Percentiles rank a stretch among this genome's conserved stretches.
Evolutionary conservation across 495 filamentous ascomycete species (phyloP).

Genomic region (Penicillium antarcticum): DNA sequence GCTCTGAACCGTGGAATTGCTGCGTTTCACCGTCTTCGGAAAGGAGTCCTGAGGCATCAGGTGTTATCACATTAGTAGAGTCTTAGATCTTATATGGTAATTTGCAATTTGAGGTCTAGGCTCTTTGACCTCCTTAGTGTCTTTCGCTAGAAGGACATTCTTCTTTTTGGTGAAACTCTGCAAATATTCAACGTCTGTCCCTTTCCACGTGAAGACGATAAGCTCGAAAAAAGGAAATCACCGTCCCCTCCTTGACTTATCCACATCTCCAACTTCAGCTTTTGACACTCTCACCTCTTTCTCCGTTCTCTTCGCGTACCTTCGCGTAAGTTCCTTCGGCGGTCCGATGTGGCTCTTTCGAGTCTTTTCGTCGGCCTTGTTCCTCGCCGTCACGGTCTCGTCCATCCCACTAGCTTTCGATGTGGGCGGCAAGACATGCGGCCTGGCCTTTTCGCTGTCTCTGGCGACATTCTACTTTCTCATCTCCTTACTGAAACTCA

Average conservation of each 20-base stretch:
- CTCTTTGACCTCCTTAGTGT: background rate
- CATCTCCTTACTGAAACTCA: conserved; percentile 74
- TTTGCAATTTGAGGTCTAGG: too few species aligned
- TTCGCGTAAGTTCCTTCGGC: conserved; percentile 7
- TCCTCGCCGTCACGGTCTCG: conserved; percentile 83
- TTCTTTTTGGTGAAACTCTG: background rate
- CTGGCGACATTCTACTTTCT: conserved; percentile 86
- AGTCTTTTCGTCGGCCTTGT: conserved; percentile 68
- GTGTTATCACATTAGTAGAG: too few species aligned
- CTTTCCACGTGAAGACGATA: conserved; percentile 24
- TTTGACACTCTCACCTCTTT: conserved; percentile 3
- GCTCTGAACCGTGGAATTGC: background rate
- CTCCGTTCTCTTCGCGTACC: conserved; percentile 12
- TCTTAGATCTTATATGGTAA: too few species aligned
- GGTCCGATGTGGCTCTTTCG: conserved; percentile 67
- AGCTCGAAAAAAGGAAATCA: conserved; percentile 21
- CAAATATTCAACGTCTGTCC: background rate
- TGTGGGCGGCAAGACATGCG: conserved; percentile 90
- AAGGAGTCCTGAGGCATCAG: too few species aligned
- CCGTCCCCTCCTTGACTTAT: conserved; percentile 7
- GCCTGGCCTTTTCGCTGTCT: conserved; percentile 85
- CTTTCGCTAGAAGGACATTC: background rate
- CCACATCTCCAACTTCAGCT: background rate
- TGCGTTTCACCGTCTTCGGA: too few species aligned
- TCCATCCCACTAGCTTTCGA: conserved; percentile 95